These are phyloP conservation scores for Aspergillus ochraceoroseus DNA, from an alignment of 2,329 filamentous ascomycete species.

Conservation along the genomic window DNA sequence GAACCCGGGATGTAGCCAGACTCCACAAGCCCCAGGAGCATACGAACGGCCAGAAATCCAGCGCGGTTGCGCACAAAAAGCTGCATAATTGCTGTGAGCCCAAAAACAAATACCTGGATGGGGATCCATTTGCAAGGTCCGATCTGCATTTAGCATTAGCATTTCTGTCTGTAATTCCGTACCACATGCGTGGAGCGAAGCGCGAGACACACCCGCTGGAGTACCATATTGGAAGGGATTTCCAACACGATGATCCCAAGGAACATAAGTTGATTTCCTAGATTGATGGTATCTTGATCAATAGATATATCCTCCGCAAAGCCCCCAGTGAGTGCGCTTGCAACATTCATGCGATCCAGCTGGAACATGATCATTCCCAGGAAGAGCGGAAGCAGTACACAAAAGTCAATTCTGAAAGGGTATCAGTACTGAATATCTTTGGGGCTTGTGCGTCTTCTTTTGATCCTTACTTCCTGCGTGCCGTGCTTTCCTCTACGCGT, in stretches of 20 bases:
- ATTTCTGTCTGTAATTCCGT: slow-evolving; percentile 1
- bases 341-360: slow-evolving; percentile 52
- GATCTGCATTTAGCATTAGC: slow-evolving; percentile 27
- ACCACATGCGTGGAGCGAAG: no score
- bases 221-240: slow-evolving; percentile 49
- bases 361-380: slow-evolving; percentile 51
- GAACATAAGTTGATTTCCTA: slow-evolving; percentile 53
- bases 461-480: no score
- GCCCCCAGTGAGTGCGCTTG: slow-evolving; percentile 48
- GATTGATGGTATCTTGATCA: slow-evolving; percentile 47
- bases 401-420: slow-evolving; percentile 42
- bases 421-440: no score
- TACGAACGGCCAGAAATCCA: slow-evolving; percentile 45
- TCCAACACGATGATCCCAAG: slow-evolving; percentile 49
- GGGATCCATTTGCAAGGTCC: slow-evolving; percentile 50
- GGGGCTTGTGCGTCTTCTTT: no score
- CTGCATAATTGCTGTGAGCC: slow-evolving; percentile 46
- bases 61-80: slow-evolving; percentile 41
- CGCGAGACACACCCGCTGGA: slow-evolving; percentile 17
- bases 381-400: slow-evolving; percentile 48
- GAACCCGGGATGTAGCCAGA: slow-evolving; percentile 52
- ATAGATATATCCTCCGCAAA: slow-evolving; percentile 45
- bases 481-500: no score
- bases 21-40: slow-evolving; percentile 48
- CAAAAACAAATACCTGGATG: slow-evolving; percentile 48